These are phyloP conservation scores for Talaromyces verruculosus DNA, from an alignment of 2,329 filamentous ascomycete species.

Conservation along the genomic window DNA sequence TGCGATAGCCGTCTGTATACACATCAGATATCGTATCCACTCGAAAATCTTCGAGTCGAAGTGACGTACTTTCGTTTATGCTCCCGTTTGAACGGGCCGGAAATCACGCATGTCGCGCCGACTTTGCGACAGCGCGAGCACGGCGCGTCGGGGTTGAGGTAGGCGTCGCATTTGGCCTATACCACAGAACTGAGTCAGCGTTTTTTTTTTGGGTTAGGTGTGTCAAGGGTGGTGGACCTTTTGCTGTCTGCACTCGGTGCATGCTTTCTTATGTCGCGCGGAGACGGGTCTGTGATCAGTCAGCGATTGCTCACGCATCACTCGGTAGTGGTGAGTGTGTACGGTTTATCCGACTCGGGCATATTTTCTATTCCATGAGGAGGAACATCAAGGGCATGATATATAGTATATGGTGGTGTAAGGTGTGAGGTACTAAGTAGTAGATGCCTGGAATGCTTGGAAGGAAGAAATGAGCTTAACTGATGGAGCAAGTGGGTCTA, in stretches of 20 bases:
- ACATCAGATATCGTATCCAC: neutral
- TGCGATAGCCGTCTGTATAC: constrained; percentile 37
- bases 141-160: constrained; percentile 35
- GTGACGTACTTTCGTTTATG: constrained; percentile 42
- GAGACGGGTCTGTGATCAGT: constrained; percentile 23
- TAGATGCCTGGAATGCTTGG: neutral
- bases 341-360: neutral
- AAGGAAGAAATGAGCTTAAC: neutral
- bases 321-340: neutral
- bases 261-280: constrained; percentile 42
- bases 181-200: neutral
- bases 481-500: neutral
- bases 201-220: neutral
- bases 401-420: neutral
- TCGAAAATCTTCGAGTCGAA: too few species aligned
- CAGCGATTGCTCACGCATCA: neutral
- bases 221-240: constrained; percentile 32
- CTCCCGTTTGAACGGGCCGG: constrained; percentile 45
- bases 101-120: constrained; percentile 39
- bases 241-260: constrained; percentile 47
- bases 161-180: constrained; percentile 45
- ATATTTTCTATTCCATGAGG: neutral
- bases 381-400: neutral
- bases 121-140: constrained; percentile 43
- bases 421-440: neutral